Evolutionary conservation across 2,329 filamentous ascomycete species (phyloP), one percentile per base, ranked within the genome.

Genomic region (Penicillium palitans): DNA sequence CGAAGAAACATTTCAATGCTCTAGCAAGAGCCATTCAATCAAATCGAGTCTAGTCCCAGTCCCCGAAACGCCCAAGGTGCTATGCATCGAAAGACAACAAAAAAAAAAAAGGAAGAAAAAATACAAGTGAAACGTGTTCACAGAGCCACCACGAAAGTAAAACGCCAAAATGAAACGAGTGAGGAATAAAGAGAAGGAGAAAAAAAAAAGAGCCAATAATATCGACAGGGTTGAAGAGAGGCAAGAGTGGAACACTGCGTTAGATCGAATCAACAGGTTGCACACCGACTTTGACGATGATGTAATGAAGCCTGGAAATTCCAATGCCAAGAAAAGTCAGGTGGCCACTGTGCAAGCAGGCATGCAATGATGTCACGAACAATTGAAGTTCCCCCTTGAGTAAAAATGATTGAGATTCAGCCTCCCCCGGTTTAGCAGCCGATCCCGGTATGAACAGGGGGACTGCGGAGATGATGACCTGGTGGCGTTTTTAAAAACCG

Each of bases 41-140:
- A 71, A 70, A 68, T 62, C 69, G 66, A 73, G 67, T 72, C 70
- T 72, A 73, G 69, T 69, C 68, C 69, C 62, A 66, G 66, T 67
- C 69, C 69, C 66, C 60, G 56, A 66, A 73, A 73, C 70, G 71
- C 71, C 71, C 66, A 65, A 70, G 62, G 70, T 72, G 71, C 71
- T 72, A 73, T 73, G 71, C 71, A 70, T 70, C 69, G 62, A 64
- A 73, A 68, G 66, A 71, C 62, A 64, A 66, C 61, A 62, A 65
- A 54, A 31, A 53, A 54, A 31, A 53, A 53, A 55, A 53, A 55
- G 37, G 25, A 45, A 46, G 50, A 61, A 67, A 66, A 66, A 66
- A 52, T 61, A 65, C 62, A 66, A 58, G 61, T 60, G 44, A 61
- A 63, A 61, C 57, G 55, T 52, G 52, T 54, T 58, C 63, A 61